Conservation (phyloP, 352 stramenopile genomes). For the Globisporangium acanthophoron region DNA sequence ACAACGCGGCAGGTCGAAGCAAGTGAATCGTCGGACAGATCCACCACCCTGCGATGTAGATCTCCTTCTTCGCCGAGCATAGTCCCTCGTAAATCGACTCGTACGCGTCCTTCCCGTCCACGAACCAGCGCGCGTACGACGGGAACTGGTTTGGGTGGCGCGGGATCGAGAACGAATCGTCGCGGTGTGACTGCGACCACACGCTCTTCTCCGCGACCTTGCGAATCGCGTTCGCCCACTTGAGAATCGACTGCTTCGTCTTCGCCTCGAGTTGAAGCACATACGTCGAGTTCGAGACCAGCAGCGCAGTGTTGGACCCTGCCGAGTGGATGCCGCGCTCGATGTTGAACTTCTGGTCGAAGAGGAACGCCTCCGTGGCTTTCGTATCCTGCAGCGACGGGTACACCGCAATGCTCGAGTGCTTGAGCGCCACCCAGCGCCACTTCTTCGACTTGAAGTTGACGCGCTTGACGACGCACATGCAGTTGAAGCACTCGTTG, state of each 20-base stretch:
- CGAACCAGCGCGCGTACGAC: conserved; percentile 76
- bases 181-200: conserved; percentile 74
- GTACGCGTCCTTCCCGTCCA: conserved; percentile 74
- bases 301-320: conserved; percentile 67
- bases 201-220: conserved; percentile 56
- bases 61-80: conserved; percentile 62
- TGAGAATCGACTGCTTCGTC: conserved; percentile 69
- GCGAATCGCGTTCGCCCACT: conserved; percentile 85
- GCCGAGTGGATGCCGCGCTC: conserved; percentile 73
- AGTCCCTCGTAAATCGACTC: conserved; percentile 72
- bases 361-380: conserved; percentile 66
- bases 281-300: conserved; percentile 80
- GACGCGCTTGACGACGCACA: conserved; percentile 83
- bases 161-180: conserved; percentile 77
- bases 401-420: conserved; percentile 76
- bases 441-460: conserved; percentile 79
- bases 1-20: conserved; percentile 46
- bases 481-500: conserved; percentile 88
- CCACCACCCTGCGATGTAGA: conserved; percentile 91
- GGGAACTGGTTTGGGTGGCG: conserved; percentile 53
- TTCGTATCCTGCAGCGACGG: conserved; percentile 65
- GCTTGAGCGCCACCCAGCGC: conserved; percentile 80
- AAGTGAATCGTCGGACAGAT: conserved; percentile 84
- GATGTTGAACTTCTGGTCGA: conserved; percentile 80
- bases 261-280: conserved; percentile 83